Conservation (phyloP, 2,329 filamentous ascomycete species). For the Bipolaris sorokiniana region DNA sequence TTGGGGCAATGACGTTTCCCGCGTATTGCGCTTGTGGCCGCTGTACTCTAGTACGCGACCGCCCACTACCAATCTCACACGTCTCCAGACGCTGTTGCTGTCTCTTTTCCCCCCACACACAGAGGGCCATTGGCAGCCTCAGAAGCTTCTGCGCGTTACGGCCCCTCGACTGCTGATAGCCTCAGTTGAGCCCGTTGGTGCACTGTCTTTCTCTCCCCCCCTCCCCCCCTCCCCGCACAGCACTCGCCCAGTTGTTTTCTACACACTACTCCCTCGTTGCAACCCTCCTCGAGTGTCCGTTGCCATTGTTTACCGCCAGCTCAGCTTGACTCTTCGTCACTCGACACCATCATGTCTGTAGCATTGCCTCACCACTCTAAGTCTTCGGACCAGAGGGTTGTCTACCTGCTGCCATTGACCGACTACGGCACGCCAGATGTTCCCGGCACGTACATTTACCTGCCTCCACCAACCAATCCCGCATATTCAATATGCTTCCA, state of each 20-base stretch:
- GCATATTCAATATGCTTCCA: slow-evolving; percentile 82
- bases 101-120: slow-evolving; percentile 19
- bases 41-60: slow-evolving; percentile 28
- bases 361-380: slow-evolving; percentile 16
- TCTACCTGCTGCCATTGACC: slow-evolving; percentile 88
- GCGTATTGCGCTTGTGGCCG: slow-evolving; percentile 26
- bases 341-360: slow-evolving; percentile 34
- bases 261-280: slow-evolving; percentile 10
- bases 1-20: slow-evolving; percentile 34
- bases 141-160: slow-evolving; percentile 20
- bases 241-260: slow-evolving; percentile 15
- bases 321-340: slow-evolving; percentile 6
- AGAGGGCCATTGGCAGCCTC: slow-evolving; percentile 28
- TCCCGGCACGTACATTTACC: slow-evolving; percentile 86
- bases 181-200: slow-evolving; percentile 9
- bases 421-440: slow-evolving; percentile 93
- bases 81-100: slow-evolving; percentile 24
- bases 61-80: slow-evolving; percentile 32
- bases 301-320: slow-evolving; percentile 27
- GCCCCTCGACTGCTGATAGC: slow-evolving; percentile 14
- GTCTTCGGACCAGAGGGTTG: slow-evolving; percentile 46
- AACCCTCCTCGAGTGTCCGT: slow-evolving; percentile 14
- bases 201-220: neutral
- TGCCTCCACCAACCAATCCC: slow-evolving; percentile 76
- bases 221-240: no score